Conservation (phyloP, 2,329 filamentous ascomycete genomes). For the Ophiostoma montium region DNA sequence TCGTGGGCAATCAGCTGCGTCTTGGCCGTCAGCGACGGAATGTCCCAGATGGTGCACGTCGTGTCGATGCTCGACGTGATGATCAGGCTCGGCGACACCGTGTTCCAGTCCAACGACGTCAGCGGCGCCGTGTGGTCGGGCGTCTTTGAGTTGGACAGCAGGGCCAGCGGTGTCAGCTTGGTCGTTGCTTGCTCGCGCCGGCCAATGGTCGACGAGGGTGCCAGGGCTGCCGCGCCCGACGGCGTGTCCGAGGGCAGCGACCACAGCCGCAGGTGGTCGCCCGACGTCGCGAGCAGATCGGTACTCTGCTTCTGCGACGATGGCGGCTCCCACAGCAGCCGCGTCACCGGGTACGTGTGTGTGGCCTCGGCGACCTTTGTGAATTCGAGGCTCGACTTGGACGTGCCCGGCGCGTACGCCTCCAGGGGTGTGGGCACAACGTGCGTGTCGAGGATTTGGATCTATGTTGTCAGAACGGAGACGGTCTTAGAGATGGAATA, state of each 20-base stretch:
- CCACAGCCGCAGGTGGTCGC: constrained; percentile 88
- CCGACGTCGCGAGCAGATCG: constrained; percentile 85
- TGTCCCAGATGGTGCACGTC: constrained; percentile 99
- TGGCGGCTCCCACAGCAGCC: constrained; percentile 89
- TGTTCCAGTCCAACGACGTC: constrained; percentile 97
- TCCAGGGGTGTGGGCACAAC: constrained; percentile 56
- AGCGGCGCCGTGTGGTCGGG: constrained; percentile 94
- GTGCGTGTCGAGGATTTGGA: constrained; percentile 91
- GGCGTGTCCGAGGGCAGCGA: constrained; percentile 62
- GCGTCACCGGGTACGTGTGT: constrained; percentile 92
- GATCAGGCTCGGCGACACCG: constrained; percentile 87
- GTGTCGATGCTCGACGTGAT: constrained; percentile 99
- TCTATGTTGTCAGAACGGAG: constrained; percentile 37
- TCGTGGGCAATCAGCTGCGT: constrained; percentile 97
- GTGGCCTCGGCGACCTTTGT: constrained; percentile 90
- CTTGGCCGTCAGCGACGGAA: constrained; percentile 92
- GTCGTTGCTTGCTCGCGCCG: constrained; percentile 41
- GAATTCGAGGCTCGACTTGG: constrained; percentile 74
- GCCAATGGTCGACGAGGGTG: constrained; percentile 5
- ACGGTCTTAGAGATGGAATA: too few relatives aligned
- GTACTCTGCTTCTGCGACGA: constrained; percentile 92
- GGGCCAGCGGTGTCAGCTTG: constrained; percentile 82
- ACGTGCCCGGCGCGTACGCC: constrained; percentile 52
- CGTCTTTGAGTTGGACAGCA: constrained; percentile 95
- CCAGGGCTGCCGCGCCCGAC: constrained; percentile 39